A percentile compares a stretch with the other conserved stretches of the same genome.
Evolutionary conservation across 768 basidiomycete genomes (phyloP).

Genomic region (Crucibulum laeve): DNA sequence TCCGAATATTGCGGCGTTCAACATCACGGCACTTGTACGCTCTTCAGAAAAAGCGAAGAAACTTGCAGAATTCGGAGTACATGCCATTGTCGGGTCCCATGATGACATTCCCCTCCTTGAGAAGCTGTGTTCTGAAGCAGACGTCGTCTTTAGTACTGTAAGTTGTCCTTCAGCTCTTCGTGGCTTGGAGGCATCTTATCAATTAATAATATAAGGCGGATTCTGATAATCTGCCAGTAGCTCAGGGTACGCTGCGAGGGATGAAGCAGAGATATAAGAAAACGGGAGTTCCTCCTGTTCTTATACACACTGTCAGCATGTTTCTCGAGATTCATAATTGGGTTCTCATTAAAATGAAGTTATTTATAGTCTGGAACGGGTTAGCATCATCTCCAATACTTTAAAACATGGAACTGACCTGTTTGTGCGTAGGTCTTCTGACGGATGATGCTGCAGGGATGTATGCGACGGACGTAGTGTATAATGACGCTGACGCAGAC

Average conservation of each 20-base stretch:
- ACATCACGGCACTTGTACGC: conserved; percentile 42
- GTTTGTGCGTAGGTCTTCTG: conserved; percentile 23
- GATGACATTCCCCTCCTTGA: conserved; percentile 32
- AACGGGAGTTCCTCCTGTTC: not conserved
- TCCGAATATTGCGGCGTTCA: conserved; percentile 25
- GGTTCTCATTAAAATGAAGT: not conserved
- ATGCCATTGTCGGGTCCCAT: conserved; percentile 38
- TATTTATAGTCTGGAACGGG: conserved; percentile 1
- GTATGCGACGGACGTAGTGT: conserved; percentile 19
- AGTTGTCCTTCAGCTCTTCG: conserved; percentile 3
- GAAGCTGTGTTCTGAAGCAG: conserved; percentile 33
- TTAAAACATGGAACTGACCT: not conserved
- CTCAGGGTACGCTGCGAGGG: not conserved
- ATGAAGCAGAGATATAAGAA: not conserved
- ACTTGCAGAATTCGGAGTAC: conserved; percentile 31
- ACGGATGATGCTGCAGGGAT: conserved; percentile 24
- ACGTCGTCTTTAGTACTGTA: conserved; percentile 35
- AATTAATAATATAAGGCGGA: not conserved
- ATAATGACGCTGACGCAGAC: conserved; percentile 29
- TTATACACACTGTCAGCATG: not conserved
- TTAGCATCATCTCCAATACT: not conserved
- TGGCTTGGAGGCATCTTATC: not conserved
- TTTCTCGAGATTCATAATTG: not conserved
- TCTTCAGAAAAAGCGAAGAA: conserved; percentile 39
- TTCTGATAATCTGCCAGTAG: not conserved